Base-by-base conservation (phyloP, 257 asterid species). In the Nemophila menziesii region DNA sequence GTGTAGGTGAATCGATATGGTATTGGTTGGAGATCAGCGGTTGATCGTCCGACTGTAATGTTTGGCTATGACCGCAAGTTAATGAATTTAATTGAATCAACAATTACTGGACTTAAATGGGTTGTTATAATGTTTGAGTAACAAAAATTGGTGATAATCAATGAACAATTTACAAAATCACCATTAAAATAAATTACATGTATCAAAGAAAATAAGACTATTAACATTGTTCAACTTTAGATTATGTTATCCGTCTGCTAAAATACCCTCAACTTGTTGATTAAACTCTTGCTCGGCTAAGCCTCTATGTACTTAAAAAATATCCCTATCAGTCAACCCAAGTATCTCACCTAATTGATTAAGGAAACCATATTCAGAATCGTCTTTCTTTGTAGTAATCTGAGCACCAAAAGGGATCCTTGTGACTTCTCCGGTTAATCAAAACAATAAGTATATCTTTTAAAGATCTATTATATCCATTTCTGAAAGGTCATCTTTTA, bases 251-350 rank as follows among this genome's bases (percentile, higher is more conserved):
- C 48, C 99, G 50, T 85, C 96, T 3, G 99, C 92, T 60, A 90
- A 71, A 60, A 90, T 72, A 45, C 74, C 92, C 82, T 85, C 99
- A 9, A 94, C 99, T 61, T 85, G 78, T 64, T 79, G 71, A 61
- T 77, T 77, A 68, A 85, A 90, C 44, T 92, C 86, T 73, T 74
- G 86, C 65, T 90, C 99, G 6, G 96, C 96, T 63, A 90, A 62
- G 64, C 92, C 22, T 52, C 80, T 75, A 42, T 90, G 99, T 22
- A 85, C 93, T 18, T 71, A 85, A 37, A 79, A 92, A 41, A 77
- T 74, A 73, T 90, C 94, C 54, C 70, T 77, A 56, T 75, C 71
- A 3, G 66, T 67, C 80, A 90, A 37, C 37, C 99, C 99, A 14
- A 90, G 89, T 33, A 85, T 72, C 51, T 75, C 73, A 41, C 96